These are phyloP conservation scores for Eucalyptus pauciflora DNA, from an alignment of 345 rosid species.

Conservation along the genomic window DNA sequence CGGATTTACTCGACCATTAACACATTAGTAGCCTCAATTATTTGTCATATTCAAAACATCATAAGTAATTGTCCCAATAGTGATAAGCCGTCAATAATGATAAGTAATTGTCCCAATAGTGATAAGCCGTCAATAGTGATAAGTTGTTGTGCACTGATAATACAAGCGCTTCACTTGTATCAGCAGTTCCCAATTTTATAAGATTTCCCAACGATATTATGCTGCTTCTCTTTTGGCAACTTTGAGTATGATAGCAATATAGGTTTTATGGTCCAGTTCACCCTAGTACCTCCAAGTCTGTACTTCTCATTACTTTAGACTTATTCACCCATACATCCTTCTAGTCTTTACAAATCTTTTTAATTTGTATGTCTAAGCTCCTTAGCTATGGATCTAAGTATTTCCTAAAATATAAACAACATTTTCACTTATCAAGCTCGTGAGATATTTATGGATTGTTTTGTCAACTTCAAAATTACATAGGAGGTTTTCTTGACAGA, in stretches of 20 bases:
- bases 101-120: background rate
- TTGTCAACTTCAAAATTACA: no score
- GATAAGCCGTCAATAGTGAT: background rate
- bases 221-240: background rate
- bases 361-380: background rate
- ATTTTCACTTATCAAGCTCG: background rate
- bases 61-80: accelerated
- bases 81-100: background rate
- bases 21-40: accelerated
- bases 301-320: background rate
- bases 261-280: no score
- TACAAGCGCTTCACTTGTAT: background rate
- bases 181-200: background rate
- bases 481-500: background rate
- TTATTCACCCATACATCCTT: background rate
- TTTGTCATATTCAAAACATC: background rate
- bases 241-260: background rate
- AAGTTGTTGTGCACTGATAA: background rate
- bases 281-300: background rate
- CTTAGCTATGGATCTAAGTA: background rate
- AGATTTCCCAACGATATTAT: no score
- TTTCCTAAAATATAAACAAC: background rate
- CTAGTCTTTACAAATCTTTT: background rate
- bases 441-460: background rate
- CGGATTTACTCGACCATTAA: background rate